Percentiles rank a stretch among this genome's conserved stretches.
Evolutionary conservation across 345 rosid genomes (phyloP).

Genomic region (Linum trigynum): DNA sequence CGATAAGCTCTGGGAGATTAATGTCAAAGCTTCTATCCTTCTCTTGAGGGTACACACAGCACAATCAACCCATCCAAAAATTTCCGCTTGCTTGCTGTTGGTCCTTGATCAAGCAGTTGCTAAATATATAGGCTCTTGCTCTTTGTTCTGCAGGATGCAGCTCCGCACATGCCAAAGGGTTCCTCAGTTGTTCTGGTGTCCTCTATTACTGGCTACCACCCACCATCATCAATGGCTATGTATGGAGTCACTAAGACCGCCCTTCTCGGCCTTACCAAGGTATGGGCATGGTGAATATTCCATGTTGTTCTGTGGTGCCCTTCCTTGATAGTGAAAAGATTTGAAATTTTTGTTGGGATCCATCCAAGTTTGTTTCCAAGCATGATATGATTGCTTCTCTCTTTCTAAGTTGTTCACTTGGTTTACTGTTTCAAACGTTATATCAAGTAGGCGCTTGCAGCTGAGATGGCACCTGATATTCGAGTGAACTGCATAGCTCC

Average conservation of each 20-base stretch:
- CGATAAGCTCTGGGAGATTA: constrained; percentile 83
- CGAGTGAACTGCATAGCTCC: constrained; percentile 88
- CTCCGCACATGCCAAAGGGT: constrained; percentile 64
- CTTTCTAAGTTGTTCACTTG: neutral
- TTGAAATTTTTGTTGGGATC: too few relatives aligned
- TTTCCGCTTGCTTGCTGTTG: neutral
- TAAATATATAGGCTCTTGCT: neutral
- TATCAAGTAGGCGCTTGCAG: constrained; percentile 63
- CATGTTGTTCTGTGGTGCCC: too few relatives aligned
- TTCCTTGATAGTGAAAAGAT: neutral
- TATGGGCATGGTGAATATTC: constrained; percentile 10
- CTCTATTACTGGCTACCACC: constrained; percentile 59
- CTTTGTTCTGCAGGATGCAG: constrained; percentile 46
- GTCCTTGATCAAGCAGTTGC: neutral
- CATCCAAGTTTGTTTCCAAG: neutral
- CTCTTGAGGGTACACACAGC: constrained; percentile 39
- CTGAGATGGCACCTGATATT: constrained; percentile 71
- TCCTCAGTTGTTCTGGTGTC: constrained; percentile 72
- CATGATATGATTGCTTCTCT: neutral
- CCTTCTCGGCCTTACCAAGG: constrained; percentile 85
- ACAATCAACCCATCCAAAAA: neutral
- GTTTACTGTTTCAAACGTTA: neutral
- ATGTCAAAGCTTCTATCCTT: constrained; percentile 66
- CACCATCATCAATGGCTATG: constrained; percentile 56
- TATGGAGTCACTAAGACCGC: constrained; percentile 96